Evolutionary conservation across 805 yeast species (phyloP), one percentile per base, ranked within the genome.

Genomic region (Starmerella davenportii): DNA sequence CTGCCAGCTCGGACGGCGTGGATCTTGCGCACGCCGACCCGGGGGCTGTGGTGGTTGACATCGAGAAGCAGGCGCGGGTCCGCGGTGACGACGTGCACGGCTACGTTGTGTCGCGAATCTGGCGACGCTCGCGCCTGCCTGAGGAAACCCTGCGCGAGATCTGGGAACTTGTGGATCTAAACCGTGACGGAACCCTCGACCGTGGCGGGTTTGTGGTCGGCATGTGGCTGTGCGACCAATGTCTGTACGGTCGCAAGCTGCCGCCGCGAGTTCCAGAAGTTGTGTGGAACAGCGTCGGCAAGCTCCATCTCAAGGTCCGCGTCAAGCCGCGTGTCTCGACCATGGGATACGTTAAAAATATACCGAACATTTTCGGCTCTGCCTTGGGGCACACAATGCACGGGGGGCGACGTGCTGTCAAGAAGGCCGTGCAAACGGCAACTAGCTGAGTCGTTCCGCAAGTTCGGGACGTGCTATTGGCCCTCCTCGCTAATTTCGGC

Each of bases 171-270:
- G 87, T 85, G 18, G 63, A 60, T 47, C 47, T 55, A 9, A 50
- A 52, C 40, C 47, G 48, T 29, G 90, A 79, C 54, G 93, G 93
- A 0, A 70, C 79, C 1, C 61, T 90, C 39, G 77, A 75, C 47
- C 70, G 80, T 44, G 76, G 74, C 28, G 87, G 85, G 45, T 90
- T 90, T 51, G 61, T 87, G 24, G 87, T 85, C n/a, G 98, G 98
- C 0, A 85, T 80, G 79, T 90, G 98, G 98, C 59, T 85, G 4
- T 85, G 90, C 2, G 99, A 90, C 56, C 98, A 90, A 58, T 80
- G 95, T 53, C 63, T 90, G 13, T 90, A 87, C 54, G 98, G 98
- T 0, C 65, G 93, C 30, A 90, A 90, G 55, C 60, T 90, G 36
- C 96, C 98, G 0, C 66, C 70, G 42, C 58, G 58, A 29, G 70